Conservation (phyloP, 2,329 filamentous ascomycete genomes). For the Thelonectria blattea region DNA sequence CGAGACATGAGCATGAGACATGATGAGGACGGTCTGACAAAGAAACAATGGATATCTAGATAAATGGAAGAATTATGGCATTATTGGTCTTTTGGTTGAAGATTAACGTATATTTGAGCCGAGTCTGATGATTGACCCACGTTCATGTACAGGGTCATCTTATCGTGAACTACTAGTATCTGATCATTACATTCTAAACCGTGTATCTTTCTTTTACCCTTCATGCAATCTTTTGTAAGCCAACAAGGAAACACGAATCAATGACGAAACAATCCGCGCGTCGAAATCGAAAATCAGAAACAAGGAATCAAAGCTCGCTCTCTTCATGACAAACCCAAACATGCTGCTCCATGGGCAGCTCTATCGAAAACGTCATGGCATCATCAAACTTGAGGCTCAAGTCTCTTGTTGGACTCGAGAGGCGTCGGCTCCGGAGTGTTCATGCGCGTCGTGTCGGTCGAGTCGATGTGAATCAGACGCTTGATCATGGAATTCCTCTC, state of each 20-base stretch:
- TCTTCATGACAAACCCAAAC: not conserved
- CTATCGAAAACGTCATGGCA: not conserved
- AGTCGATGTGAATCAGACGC: slow-evolving; percentile 40
- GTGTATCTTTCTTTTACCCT: not conserved
- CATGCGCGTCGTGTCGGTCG: slow-evolving; percentile 36
- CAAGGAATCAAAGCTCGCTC: not conserved
- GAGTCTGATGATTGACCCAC: not conserved
- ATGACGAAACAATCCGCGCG: too few relatives aligned
- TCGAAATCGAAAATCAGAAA: not conserved
- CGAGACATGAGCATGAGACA: not conserved
- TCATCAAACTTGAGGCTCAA: slow-evolving; percentile 23
- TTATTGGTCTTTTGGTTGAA: too few relatives aligned
- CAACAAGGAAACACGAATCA: not conserved
- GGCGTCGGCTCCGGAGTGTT: slow-evolving; percentile 43
- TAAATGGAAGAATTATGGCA: too few relatives aligned
- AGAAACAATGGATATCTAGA: not conserved
- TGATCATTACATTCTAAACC: not conserved
- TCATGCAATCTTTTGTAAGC: not conserved
- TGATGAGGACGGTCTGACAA: not conserved
- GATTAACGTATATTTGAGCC: too few relatives aligned
- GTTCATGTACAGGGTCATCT: not conserved
- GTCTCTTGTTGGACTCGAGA: slow-evolving; percentile 37
- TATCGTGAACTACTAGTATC: not conserved
- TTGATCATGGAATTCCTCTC: slow-evolving; percentile 36
- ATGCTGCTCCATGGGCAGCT: not conserved